phyloP scores from a whole-genome alignment of 257 asterid species.

The Scutellaria barbata region DNA sequence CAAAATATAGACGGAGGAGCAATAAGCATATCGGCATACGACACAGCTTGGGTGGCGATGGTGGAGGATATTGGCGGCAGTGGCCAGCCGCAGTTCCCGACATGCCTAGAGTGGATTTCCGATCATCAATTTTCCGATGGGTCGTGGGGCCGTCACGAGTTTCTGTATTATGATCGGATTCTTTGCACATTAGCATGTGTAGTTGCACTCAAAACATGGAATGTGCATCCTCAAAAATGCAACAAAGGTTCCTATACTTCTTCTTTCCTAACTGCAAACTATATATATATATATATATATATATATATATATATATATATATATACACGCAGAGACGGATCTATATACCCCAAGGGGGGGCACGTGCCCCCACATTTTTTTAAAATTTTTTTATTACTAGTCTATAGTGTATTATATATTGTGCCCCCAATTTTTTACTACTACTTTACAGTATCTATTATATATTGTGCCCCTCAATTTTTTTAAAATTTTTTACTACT shows the following conservation, averaged over 20 bases:
- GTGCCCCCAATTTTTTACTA: too few species aligned
- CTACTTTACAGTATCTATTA: too few species aligned
- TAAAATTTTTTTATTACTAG: too few species aligned
- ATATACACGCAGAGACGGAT: too few species aligned
- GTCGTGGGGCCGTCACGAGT: constrained; percentile 64
- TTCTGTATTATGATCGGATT: constrained; percentile 60
- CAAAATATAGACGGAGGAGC: constrained; percentile 67
- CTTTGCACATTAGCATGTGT: constrained; percentile 77
- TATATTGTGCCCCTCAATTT: too few species aligned
- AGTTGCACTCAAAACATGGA: constrained; percentile 70
- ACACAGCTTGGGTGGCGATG: constrained; percentile 87
- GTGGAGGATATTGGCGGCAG: constrained; percentile 58
- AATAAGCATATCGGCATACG: constrained; percentile 67
- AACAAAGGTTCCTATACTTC: constrained; percentile 36
- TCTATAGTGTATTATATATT: too few species aligned
- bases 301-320: too few species aligned
- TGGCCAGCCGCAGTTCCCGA: constrained; percentile 64
- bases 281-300: too few species aligned
- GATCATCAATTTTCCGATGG: constrained; percentile 68
- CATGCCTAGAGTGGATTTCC: constrained; percentile 68
- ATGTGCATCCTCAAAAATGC: constrained; percentile 49
- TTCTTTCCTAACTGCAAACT: too few species aligned
- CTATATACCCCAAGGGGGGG: too few species aligned
- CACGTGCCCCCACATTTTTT: too few species aligned
- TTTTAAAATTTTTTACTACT: too few species aligned